A percentile compares a stretch with the other conserved stretches of the same genome.
Conservation (phyloP, 1,284 basidiomycete genomes). For the Malassezia equina region DNA sequence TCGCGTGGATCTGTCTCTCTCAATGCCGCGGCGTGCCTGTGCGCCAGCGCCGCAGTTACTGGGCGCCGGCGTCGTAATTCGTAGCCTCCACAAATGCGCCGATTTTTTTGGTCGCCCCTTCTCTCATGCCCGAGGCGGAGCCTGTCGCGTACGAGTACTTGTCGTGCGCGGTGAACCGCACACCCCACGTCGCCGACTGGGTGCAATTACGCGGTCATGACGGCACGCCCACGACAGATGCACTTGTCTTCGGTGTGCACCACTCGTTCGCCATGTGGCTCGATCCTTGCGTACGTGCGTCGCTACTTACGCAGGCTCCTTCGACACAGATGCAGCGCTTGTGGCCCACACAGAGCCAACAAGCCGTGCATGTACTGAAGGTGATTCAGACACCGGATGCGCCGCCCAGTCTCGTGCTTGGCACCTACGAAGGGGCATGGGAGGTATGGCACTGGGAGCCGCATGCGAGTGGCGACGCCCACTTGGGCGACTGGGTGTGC, state of each 20-base stretch:
- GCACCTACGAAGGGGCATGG: constrained; percentile 24
- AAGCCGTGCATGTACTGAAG: constrained; percentile 11
- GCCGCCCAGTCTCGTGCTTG: constrained; percentile 20
- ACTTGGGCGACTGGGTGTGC: background rate
- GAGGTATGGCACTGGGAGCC: constrained; percentile 18
- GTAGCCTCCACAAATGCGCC: background rate
- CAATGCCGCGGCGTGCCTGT: constrained; percentile 18
- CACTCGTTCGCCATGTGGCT: constrained; percentile 30
- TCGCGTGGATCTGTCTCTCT: constrained; percentile 12
- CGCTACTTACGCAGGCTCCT: background rate
- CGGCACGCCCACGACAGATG: background rate
- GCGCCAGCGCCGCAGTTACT: constrained; percentile 10
- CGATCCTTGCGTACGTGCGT: background rate
- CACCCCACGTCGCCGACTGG: constrained; percentile 38
- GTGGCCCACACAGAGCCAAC: background rate
- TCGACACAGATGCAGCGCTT: background rate
- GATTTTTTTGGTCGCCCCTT: background rate
- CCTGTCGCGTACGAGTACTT: constrained; percentile 27
- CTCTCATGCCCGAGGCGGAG: constrained; percentile 15
- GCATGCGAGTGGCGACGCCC: background rate
- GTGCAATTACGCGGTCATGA: constrained; percentile 13
- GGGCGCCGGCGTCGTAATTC: background rate
- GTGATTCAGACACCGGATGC: background rate
- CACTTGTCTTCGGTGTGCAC: constrained; percentile 35
- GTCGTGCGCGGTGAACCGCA: constrained; percentile 37